Conservation (phyloP, 2,329 filamentous ascomycete genomes). For the Epichloe hybrida region DNA sequence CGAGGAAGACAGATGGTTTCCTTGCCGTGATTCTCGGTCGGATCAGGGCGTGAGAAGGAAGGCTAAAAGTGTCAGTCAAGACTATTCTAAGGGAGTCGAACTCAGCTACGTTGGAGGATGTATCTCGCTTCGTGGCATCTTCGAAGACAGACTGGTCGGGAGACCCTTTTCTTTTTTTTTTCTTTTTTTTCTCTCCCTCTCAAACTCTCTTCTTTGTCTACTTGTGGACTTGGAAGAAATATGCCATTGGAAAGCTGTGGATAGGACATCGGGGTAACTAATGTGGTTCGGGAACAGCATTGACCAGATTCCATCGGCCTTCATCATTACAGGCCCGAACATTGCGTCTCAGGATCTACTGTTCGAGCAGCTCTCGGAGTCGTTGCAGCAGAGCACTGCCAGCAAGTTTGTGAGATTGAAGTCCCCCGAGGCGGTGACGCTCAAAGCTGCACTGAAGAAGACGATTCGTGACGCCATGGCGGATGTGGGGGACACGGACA, state of each 20-base stretch:
- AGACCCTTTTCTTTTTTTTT: too few relatives aligned
- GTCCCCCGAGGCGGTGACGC: constrained; percentile 57
- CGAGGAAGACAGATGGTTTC: not conserved
- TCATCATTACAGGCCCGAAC: constrained; percentile 67
- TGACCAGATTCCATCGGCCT: constrained; percentile 50
- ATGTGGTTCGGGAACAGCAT: constrained; percentile 11
- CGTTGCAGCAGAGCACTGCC: constrained; percentile 30
- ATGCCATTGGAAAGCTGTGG: not conserved
- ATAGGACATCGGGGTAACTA: too few relatives aligned
- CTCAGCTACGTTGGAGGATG: constrained; percentile 43
- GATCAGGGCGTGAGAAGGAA: not conserved
- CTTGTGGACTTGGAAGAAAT: not conserved
- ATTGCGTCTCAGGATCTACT: constrained; percentile 61
- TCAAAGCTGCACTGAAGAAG: constrained; percentile 60
- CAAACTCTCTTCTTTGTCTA: not conserved
- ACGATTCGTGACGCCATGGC: constrained; percentile 55
- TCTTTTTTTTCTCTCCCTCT: not conserved
- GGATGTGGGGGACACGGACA: constrained; percentile 36
- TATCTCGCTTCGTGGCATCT: constrained; percentile 40
- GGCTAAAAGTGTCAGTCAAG: constrained; percentile 17
- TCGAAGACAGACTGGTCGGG: constrained; percentile 19
- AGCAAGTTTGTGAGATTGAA: constrained; percentile 53
- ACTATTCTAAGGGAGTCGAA: constrained; percentile 47
- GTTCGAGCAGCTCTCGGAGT: constrained; percentile 55
- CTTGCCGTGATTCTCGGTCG: not conserved